Evolutionary conservation across 257 asterid species (phyloP).

Genomic region (Nicotiana obtusifolia): DNA sequence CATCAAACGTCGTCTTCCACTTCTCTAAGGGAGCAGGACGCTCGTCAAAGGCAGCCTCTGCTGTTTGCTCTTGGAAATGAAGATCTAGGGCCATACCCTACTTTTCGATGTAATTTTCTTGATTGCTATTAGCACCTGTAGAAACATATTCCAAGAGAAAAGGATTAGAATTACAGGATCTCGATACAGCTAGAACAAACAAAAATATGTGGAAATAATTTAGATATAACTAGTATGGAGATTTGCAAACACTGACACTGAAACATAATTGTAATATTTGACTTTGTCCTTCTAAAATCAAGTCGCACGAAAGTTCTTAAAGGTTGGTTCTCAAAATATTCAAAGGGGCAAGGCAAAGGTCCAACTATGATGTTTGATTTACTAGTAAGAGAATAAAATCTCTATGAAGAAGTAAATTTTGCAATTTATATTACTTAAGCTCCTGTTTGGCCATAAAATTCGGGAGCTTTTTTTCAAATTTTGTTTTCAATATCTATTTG

Average conservation of each 20-base stretch:
- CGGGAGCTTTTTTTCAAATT: too few species aligned
- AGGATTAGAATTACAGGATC: background rate
- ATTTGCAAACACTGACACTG: background rate
- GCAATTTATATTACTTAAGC: too few species aligned
- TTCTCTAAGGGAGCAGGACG: slow-evolving; percentile 13
- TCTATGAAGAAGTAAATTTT: too few species aligned
- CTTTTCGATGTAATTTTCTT: background rate
- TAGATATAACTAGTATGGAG: background rate
- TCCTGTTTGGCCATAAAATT: too few species aligned
- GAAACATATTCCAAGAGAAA: background rate
- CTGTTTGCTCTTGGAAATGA: background rate
- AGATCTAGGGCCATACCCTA: background rate
- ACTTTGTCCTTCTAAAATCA: background rate
- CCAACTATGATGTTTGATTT: too few species aligned
- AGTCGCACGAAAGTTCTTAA: too few species aligned
- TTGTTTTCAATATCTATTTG: too few species aligned
- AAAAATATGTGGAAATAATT: background rate
- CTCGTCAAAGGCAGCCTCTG: background rate
- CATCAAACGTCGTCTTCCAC: slow-evolving; percentile 28
- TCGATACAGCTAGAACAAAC: background rate
- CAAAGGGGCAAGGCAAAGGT: background rate
- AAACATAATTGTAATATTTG: too few species aligned
- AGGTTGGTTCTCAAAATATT: background rate
- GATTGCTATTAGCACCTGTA: slow-evolving; percentile 10
- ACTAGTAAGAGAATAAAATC: too few species aligned